Base-by-base conservation (phyloP, 192 early-diverging fungal species). In the Thoreauomyces humboldtii region DNA sequence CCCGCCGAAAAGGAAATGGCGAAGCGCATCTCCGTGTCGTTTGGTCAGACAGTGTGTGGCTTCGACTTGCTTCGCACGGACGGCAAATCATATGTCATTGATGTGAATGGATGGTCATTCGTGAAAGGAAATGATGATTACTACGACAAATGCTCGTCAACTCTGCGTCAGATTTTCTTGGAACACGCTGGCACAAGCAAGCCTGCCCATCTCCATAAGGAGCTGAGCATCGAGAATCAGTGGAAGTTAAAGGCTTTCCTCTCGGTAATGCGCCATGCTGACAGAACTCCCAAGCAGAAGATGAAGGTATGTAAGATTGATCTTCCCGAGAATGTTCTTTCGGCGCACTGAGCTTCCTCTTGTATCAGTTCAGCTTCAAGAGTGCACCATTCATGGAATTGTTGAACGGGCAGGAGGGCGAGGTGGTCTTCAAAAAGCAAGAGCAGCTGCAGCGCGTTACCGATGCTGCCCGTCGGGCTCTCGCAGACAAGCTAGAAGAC, bases 21-120 rank as follows among this genome's bases (percentile, higher is more conserved):
- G 4, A 67, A 78, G 4, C 68, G 75, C 32, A 87, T 98, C 31
- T 86, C 81, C 37, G 61, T 73, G 12, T 87, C 90, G 14, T 98
- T 98, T 76, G 91, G 91, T 12, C 96, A 98, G 70, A 89, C 87
- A 25, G 89, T 98, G 0, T 98, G 96, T 73, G 96, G 96, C 0
- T 93, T 97, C 70, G 96, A 98, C 73, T 75, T 96, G 22, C 70
- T 98, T 63, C 87, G 96, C 6, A 88, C 89, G 11, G 14, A 64
- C 2, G 92, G 91, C 21, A 73, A 65, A 37, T 92, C 92, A 7
- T 90, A 89, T 73, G 93, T 98, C 2, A 96, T 98, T 69, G 96
- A 98, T 73, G 94, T 98, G 60, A 98, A 98, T 59, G 96, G 96
- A 15, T 98, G 96, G 96, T 92, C 90, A 43, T 98, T 98, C 79